Conservation (phyloP, 148 eudicot species). For the Salicornia ramosissima region DNA sequence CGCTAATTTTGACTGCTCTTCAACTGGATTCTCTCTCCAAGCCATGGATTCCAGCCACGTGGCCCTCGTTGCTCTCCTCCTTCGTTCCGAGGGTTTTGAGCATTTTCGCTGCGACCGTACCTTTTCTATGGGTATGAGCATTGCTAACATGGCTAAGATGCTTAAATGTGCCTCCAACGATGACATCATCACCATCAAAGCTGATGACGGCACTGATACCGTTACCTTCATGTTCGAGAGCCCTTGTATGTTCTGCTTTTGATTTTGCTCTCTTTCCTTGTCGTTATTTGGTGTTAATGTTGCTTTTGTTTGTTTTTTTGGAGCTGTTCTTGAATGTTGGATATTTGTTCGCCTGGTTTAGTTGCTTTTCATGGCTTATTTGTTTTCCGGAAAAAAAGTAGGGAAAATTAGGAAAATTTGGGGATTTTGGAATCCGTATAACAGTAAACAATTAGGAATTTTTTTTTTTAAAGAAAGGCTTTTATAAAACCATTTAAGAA, state of each 20-base stretch:
- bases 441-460: too few relatives aligned
- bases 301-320: background rate
- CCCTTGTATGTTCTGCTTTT: constrained; percentile 36
- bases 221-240: constrained; percentile 76
- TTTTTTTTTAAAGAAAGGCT: too few relatives aligned
- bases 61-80: constrained; percentile 56
- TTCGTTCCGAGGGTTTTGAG: constrained; percentile 64
- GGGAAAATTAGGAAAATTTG: too few relatives aligned
- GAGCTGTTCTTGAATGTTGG: too few relatives aligned
- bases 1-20: constrained; percentile 63
- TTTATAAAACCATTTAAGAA: too few relatives aligned
- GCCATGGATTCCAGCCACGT: constrained; percentile 83
- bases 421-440: too few relatives aligned
- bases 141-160: constrained; percentile 52
- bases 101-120: constrained; percentile 63
- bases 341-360: too few relatives aligned
- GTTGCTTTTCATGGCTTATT: too few relatives aligned
- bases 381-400: too few relatives aligned
- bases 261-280: background rate
- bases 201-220: constrained; percentile 52
- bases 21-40: constrained; percentile 59
- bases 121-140: constrained; percentile 58
- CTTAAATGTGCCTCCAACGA: constrained; percentile 52
- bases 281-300: background rate
- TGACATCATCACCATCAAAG: constrained; percentile 59